Evolutionary conservation across 2,329 filamentous ascomycete species (phyloP), one percentile per base, ranked within the genome.

Genomic region (Simplicillium aogashimaense): DNA sequence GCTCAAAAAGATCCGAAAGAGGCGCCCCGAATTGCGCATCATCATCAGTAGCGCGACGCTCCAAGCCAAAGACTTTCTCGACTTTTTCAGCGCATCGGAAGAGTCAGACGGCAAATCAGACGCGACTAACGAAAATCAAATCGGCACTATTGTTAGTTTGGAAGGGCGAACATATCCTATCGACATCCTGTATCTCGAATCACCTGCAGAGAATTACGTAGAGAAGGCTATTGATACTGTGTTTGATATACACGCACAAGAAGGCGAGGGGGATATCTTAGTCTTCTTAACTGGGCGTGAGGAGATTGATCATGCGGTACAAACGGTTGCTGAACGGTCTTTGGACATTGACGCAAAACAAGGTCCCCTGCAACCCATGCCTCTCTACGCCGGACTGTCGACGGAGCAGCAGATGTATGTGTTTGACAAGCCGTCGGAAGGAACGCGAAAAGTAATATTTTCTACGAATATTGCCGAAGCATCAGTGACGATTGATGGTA

Each of bases 381-480:
- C 90, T 2, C 72, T 97, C 0, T 97, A 94, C 56, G 87, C 92
- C 4, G 92, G 90, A 2, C 72, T 97, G 6, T 78, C 87, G 2
- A 87, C 83, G 8, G 89, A 95, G 47, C 81, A 95, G 53, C 92
- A 97, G 56, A 90, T 95, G 78, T 89, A 89, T 48, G 83, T 97
- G 32, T 97, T 97, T 56, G 87, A 95, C 51, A 79, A 83, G 40
- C 69, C 88, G 2, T 79, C 86, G 0, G 80, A 86, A 45, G 82
- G 89, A 43, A 89, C 81, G 2, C 76, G 92, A 33, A 97, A 97
- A 56, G 84, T 95, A 31, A 85, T 98, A 29, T 81, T 95, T 48
- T 83, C 86, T 4, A 97, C 92, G 43, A 97, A 97, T 56, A 95
- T 97, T 47, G 88, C 92, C 11, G 92, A 98, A 66, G 90, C 92